Evolutionary conservation across 805 yeast genomes (phyloP), one percentile per base, ranked within the genome.

Genomic region (Candida maesae): DNA sequence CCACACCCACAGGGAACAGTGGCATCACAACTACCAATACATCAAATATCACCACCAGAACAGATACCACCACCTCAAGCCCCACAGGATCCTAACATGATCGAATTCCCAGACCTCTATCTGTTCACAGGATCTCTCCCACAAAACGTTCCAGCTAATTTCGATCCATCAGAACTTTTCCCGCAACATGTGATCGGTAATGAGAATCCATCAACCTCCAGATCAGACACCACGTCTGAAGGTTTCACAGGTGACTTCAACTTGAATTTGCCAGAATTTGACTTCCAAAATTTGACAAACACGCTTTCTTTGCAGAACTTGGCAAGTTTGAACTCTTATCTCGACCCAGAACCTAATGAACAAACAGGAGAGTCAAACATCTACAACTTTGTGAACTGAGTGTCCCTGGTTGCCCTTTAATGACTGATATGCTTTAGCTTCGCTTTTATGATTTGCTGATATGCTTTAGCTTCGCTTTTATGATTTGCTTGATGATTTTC

Each of bases 51-150:
- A 6, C 31, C 6, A 6, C 12, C 18, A 15, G 13, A 28, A 28
- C 31, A 28, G 12, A 18, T 7, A 6, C 19, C n/a, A 8, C 35
- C 20, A 14, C 46, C 24, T 28, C 39, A 23, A 6, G 36, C 20
- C 19, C 18, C 41, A 23, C 25, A 40, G 20, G 21, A 26, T 13
- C 41, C 36, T 17, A 19, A 34, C 16, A 11, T n/a, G n/a, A n/a
- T 47, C 7, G 61, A 55, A 30, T 56, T 56, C 40, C 60, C 61
- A n/a, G 59, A 57, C 12, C 27, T 57, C 24, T 57, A 56, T 17
- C 42, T 57, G 8, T 57, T 57, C 35, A 57, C 61, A 2, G 53
- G 53, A 23, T 49, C 48, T 2, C 34, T 52, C 5, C 59, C 60
- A 19, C 43, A 51, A 2, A 35, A 41, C 4, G 48, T 33, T n/a